Evolutionary conservation across 345 rosid species (phyloP), one percentile per base, ranked within the genome.

Genomic region (Cardamine chenopodiifolia): DNA sequence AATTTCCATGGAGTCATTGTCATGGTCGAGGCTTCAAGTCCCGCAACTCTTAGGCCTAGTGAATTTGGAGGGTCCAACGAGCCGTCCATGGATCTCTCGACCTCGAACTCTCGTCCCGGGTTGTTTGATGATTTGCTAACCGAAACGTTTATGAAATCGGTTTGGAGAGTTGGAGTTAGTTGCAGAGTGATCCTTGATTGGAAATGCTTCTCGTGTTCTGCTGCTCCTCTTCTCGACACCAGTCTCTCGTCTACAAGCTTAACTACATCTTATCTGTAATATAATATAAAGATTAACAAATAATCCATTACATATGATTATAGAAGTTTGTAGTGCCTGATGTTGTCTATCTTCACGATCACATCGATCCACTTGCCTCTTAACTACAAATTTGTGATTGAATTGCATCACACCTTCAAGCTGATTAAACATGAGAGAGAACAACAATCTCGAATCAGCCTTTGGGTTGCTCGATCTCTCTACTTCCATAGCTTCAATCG

Each of bases 1-100:
- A 91, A 89, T 55, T 91, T 91, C 98, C 98, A 89, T 2, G 97
- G 97, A 62, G 83, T 93, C 72, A 93, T 68, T 80, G 84, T 91
- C 71, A 84, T 70, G 4, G 90, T 89, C 7, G 73, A 56, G 52
- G 91, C 83, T 74, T 93, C 98, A 2, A 83, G 86, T 1, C 84
- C 86, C 0, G 89, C 80, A 0, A 86, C 72, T 64, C 74, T 80
- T 39, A 93, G 77, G 6, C 89, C 94, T 74, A 88, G 81, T 40
- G 86, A 63, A 76, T 79, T 91, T 1, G 94, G 90, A 34, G 94
- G 90, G 8, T 91, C 88, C 44, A 93, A 86, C 6, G 94, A 76
- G 40, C 83, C 82, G 79, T 91, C 94, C 0, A 89, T 76, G 9
- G 71, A 54, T 71, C 81, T 85, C 50, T 83, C 97, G 1, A 77